Evolutionary conservation across 116 monocot species (phyloP), one percentile per base, ranked within the genome.

Genomic region (Cymodocea nodosa): DNA sequence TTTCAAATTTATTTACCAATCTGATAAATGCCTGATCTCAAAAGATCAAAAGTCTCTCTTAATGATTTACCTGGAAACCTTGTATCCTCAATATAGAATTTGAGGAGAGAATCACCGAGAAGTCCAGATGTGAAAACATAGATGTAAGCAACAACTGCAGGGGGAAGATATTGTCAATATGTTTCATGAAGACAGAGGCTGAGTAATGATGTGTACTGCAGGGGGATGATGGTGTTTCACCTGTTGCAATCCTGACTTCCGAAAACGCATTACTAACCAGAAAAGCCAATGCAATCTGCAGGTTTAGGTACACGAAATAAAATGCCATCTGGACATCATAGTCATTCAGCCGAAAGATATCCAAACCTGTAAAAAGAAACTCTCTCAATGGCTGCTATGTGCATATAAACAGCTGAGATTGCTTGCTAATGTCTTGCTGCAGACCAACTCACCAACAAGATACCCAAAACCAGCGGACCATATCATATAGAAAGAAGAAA

Each of bases 361-460:
- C 76, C 77, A 84, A 64, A 50, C 79, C 84, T 52, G 68, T 39
- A 74, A 36, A 82, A 52, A 49, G 59, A 77, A 36, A 17, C 55
- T 19, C 10, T 19, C 23, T 17, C 15, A 54, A 36, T 20, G 36
- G 55, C 2, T n/a, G n/a, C 7, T 37, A 5, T 55, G 68, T 17
- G 69, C 50, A 19, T 36, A 44, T 44, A 19, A 44, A 10, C 6
- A 35, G 18, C 23, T 54, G 22, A 15, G 20, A 9, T 56, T 35
- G 18, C 19, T 52, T 36, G 16, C 7, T 10, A 9, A 54, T 15
- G 34, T 14, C n/a, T 59, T 4, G 25, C 44, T 36, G n/a, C 19
- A 39, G 18, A 44, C 17, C 40, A 9, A 22, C 62, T 37, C 70
- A 77, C 77, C 77, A 50, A 77, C 60, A 8, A 77, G 23, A 35